Percentiles rank a stretch among this genome's conserved stretches.
phyloP scores from a whole-genome alignment of 2,329 filamentous ascomycete species.

The Penicillium expansum region DNA sequence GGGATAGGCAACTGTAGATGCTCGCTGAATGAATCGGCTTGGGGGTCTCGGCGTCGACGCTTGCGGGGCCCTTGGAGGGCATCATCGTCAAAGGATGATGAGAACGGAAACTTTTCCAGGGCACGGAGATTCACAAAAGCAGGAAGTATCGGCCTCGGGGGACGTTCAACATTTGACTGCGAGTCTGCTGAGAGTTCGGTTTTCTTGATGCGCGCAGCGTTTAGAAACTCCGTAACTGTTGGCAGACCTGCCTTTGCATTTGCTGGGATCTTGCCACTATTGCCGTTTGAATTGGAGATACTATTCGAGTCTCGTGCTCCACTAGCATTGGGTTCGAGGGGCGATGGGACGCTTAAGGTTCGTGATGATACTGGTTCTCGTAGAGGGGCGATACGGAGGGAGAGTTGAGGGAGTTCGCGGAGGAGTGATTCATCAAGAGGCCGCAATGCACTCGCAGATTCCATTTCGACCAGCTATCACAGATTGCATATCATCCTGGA shows the following conservation, averaged over 20 bases:
- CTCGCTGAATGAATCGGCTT: constrained; percentile 43
- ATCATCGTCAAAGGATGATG: constrained; percentile 40
- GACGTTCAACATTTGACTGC: constrained; percentile 36
- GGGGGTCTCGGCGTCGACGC: constrained; percentile 43
- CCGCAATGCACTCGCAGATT: constrained; percentile 22
- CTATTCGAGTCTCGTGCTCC: constrained; percentile 31
- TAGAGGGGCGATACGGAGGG: constrained; percentile 48
- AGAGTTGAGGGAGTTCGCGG: constrained; percentile 43
- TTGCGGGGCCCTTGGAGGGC: constrained; percentile 38
- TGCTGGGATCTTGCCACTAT: constrained; percentile 32
- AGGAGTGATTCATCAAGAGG: constrained; percentile 43
- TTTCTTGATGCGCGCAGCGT: constrained; percentile 37
- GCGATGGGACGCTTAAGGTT: constrained; percentile 42
- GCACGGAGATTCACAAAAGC: constrained; percentile 50
- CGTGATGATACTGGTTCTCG: constrained; percentile 46
- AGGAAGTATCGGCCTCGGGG: constrained; percentile 42
- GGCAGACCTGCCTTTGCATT: constrained; percentile 30
- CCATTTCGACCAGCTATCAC: constrained; percentile 1
- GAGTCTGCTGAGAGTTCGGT: constrained; percentile 32
- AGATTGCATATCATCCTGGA: constrained; percentile 3
- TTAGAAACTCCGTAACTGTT: constrained; percentile 37
- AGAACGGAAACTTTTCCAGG: constrained; percentile 44
- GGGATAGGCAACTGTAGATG: constrained; percentile 50
- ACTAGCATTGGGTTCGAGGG: constrained; percentile 46
- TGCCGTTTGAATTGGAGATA: constrained; percentile 28